Base-by-base conservation (phyloP, 2,329 filamentous ascomycete species). In the Xylariaceae sp. region DNA sequence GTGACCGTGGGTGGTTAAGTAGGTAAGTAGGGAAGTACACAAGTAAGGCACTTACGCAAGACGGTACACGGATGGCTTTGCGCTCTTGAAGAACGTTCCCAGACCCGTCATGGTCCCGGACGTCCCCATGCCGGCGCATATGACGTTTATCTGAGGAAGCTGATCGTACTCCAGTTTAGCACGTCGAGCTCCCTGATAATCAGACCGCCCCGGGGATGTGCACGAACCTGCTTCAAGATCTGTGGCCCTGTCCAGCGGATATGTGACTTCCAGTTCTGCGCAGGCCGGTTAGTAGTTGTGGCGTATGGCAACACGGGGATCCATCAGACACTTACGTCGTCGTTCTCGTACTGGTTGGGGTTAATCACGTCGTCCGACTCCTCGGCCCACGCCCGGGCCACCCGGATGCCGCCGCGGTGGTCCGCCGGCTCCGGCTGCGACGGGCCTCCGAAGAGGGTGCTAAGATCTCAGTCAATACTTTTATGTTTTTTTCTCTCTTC, bases 171-270 rank as follows among this genome's bases (percentile, higher is more conserved):
- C n/a, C 24, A 16, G 14, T 11, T 31, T 11, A 16, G 13, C 14
- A 12, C 4, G 15, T n/a, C 11, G 13, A 9, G 16, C 10, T 19
- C 11, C 9, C 28, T 16, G 17, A 9, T 13, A 11, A 16, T 30
- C 16, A 16, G 11, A n/a, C n/a, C n/a, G n/a, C n/a, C 28, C 15
- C 21, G 3, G 9, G 24, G 18, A 30, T 23, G 9, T 9, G 23
- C 13, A 29, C 34, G 25, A n/a, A 36, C 34, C 17, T 78, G 74
- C 34, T 57, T 63, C 29, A 67, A 57, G 12, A 78, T 73, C 40
- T 77, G 74, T 0, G 72, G 69, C 0, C 73, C 74, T 0, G 74
- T 78, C 73, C 73, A 78, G 15, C 63, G 64, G 9, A 71, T 52
- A 41, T 78, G 74, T 2, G 73, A 57, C 45, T 63, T 60, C 66